phyloP scores from a whole-genome alignment of 768 basidiomycete genomes.

The Phylloporus sp. region DNA sequence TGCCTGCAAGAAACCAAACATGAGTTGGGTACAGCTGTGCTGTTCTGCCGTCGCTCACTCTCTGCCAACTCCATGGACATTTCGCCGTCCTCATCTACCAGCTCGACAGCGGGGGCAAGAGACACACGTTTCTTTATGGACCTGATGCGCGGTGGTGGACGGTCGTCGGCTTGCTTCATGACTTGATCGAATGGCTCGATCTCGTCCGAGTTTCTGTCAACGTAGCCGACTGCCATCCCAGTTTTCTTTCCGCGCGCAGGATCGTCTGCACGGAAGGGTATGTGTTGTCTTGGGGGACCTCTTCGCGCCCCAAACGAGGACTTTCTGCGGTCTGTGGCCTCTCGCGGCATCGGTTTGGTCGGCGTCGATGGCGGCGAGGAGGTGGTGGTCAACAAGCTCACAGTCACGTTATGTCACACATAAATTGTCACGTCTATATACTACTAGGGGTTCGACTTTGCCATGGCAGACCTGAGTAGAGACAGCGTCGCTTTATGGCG shows the following conservation, averaged over 20 bases:
- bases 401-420: constrained; percentile 28
- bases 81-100: constrained; percentile 57
- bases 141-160: constrained; percentile 57
- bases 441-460: background rate
- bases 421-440: constrained; percentile 12
- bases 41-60: constrained; percentile 42
- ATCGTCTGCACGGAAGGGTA: constrained; percentile 77
- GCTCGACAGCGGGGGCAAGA: constrained; percentile 31
- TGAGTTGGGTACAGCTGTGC: constrained; percentile 2
- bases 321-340: constrained; percentile 27
- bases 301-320: constrained; percentile 47
- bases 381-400: constrained; percentile 27
- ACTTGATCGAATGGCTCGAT: constrained; percentile 80
- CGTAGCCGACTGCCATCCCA: constrained; percentile 62
- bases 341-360: constrained; percentile 24
- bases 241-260: constrained; percentile 78
- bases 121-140: constrained; percentile 48
- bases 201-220: constrained; percentile 73
- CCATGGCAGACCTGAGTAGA: constrained; percentile 22
- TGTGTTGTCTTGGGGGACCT: constrained; percentile 60
- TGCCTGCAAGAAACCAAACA: constrained; percentile 15
- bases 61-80: constrained; percentile 77
- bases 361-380: constrained; percentile 12
- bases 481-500: constrained; percentile 4
- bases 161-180: constrained; percentile 62